phyloP scores from a whole-genome alignment of 345 rosid genomes.

The Eucalyptus polyanthemos region DNA sequence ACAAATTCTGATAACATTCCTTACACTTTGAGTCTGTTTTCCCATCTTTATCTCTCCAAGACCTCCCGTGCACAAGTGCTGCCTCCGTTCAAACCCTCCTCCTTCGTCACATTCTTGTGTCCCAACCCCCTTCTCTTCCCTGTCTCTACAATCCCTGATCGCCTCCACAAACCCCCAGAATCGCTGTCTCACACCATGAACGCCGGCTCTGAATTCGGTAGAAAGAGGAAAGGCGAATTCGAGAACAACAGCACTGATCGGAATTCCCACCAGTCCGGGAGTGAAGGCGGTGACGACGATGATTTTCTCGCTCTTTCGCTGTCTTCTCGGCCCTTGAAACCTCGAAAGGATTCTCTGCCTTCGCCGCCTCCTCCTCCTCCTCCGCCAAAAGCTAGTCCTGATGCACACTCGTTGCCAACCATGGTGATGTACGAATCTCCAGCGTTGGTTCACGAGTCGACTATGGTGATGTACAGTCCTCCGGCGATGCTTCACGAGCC shows the following conservation, averaged over 20 bases:
- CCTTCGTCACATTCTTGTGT: not conserved
- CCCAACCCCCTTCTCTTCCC: not conserved
- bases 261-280: not conserved
- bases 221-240: not conserved
- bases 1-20: not conserved
- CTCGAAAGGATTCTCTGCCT: not conserved
- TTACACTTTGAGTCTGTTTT: not conserved
- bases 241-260: not conserved
- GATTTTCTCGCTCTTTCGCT: not conserved
- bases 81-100: not conserved
- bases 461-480: not conserved
- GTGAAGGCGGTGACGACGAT: not conserved
- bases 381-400: not conserved
- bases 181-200: not conserved
- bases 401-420: not conserved
- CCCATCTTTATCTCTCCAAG: not conserved
- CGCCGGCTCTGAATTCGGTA: not conserved
- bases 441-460: not conserved
- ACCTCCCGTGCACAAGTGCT: not conserved
- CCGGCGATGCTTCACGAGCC: not conserved
- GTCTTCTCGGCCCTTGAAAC: not conserved
- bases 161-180: not conserved
- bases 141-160: not conserved
- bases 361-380: not conserved
- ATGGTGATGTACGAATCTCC: not conserved